Conservation (phyloP, 805 yeast species). For the Priceomyces castillae region DNA sequence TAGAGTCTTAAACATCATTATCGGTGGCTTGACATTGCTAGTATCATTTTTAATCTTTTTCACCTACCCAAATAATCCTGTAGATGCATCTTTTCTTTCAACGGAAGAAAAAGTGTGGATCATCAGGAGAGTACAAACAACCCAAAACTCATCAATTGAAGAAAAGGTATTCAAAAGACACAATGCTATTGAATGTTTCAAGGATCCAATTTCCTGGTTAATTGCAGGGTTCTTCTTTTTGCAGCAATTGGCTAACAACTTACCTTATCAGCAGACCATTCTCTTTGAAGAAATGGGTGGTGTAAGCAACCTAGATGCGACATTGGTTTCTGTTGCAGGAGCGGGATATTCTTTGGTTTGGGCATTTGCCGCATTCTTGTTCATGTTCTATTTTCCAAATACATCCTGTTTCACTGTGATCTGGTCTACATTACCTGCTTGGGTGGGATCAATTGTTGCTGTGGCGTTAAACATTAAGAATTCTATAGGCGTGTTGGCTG, state of each 20-base stretch:
- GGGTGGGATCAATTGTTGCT: constrained; percentile 46
- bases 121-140: constrained; percentile 33
- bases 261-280: constrained; percentile 6
- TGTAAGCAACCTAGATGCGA: constrained; percentile 40
- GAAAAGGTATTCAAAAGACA: constrained; percentile 42
- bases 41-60: constrained; percentile 15
- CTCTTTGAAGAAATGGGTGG: constrained; percentile 16
- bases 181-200: constrained; percentile 47
- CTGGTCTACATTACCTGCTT: constrained; percentile 15
- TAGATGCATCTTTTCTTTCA: constrained; percentile 45
- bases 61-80: constrained; percentile 54
- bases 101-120: constrained; percentile 48
- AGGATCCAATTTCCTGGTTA: constrained; percentile 32
- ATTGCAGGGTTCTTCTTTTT: constrained; percentile 5
- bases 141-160: constrained; percentile 29
- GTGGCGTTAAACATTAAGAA: constrained; percentile 44
- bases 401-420: constrained; percentile 33
- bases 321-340: constrained; percentile 52
- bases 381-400: constrained; percentile 4
- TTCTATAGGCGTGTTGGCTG: constrained; percentile 30
- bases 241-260: constrained; percentile 4
- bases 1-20: constrained; percentile 53
- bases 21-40: constrained; percentile 50
- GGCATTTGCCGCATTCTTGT: constrained; percentile 12
- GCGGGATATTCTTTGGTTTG: constrained; percentile 49